phyloP scores from a whole-genome alignment of 768 basidiomycete genomes.

The Lactarius tabidus region DNA sequence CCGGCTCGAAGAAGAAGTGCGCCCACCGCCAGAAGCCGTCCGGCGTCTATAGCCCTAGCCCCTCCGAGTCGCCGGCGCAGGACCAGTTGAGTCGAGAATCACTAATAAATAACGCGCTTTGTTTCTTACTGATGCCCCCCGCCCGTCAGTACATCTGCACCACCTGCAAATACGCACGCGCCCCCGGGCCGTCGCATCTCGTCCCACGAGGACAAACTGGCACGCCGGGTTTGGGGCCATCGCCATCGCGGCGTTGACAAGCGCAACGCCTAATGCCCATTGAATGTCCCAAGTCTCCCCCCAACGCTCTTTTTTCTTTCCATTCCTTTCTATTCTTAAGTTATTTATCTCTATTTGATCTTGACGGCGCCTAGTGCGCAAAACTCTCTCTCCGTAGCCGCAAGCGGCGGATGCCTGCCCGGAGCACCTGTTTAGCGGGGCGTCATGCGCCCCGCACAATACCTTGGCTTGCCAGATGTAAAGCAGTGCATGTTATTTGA shows the following conservation, averaged over 20 bases:
- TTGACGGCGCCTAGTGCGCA: constrained; percentile 8
- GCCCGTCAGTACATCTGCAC: neutral
- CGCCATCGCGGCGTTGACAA: neutral
- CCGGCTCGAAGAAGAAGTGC: neutral
- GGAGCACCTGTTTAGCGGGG: neutral
- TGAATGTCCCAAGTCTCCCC: too few relatives aligned
- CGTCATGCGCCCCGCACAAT: neutral
- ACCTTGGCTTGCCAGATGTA: neutral
- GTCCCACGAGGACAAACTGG: neutral
- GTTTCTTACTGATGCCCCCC: neutral
- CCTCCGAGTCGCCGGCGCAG: neutral
- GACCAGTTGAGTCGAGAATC: neutral
- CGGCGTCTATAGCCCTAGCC: too few relatives aligned
- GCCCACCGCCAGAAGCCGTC: neutral
- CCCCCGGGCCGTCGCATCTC: neutral
- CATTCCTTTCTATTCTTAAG: neutral
- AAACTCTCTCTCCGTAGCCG: neutral
- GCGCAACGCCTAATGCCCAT: neutral
- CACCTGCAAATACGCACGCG: neutral
- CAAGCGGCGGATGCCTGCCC: neutral
- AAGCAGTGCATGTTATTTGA: neutral
- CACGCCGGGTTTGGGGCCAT: neutral
- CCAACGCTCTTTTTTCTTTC: neutral
- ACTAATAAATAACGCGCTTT: neutral
- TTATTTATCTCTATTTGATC: neutral